phyloP scores from a whole-genome alignment of 1,284 basidiomycete species.

The Sporisorium reilianum region DNA sequence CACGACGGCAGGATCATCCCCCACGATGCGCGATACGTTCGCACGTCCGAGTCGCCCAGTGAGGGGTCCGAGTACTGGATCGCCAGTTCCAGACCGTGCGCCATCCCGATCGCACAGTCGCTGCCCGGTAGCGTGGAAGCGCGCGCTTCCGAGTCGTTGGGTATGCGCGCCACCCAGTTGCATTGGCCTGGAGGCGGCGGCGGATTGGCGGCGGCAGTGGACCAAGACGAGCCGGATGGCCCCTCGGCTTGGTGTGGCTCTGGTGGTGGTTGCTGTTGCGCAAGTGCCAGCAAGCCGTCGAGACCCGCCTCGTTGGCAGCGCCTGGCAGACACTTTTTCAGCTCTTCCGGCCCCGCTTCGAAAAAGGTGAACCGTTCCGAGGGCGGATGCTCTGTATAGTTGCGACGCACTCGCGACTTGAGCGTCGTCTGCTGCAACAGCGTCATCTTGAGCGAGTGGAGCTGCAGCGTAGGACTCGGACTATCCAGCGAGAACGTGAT shows the following conservation, averaged over 20 bases:
- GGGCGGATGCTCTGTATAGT: slow-evolving; percentile 38
- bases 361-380: slow-evolving; percentile 49
- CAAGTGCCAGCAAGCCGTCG: slow-evolving; percentile 32
- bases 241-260: not conserved
- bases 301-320: slow-evolving; percentile 11
- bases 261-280: slow-evolving; percentile 33
- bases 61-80: slow-evolving; percentile 43
- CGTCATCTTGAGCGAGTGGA: slow-evolving; percentile 43
- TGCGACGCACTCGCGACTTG: slow-evolving; percentile 43
- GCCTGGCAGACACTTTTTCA: slow-evolving; percentile 24
- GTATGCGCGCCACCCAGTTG: slow-evolving; percentile 52
- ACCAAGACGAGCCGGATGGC: not conserved
- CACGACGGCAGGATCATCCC: slow-evolving; percentile 48
- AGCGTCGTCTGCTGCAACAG: slow-evolving; percentile 52
- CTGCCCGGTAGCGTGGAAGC: slow-evolving; percentile 43
- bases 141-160: slow-evolving; percentile 43
- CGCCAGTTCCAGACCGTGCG: slow-evolving; percentile 45
- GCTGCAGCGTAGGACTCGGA: slow-evolving; percentile 35
- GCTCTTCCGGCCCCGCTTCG: slow-evolving; percentile 35
- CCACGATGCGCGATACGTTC: slow-evolving; percentile 38
- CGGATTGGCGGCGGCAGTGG: slow-evolving; percentile 2
- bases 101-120: slow-evolving; percentile 48
- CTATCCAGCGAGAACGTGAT: slow-evolving; percentile 48
- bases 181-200: slow-evolving; percentile 18
- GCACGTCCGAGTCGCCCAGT: slow-evolving; percentile 24